phyloP scores from a whole-genome alignment of 352 stramenopile genomes.

The Globisporangium acanthophoron region DNA sequence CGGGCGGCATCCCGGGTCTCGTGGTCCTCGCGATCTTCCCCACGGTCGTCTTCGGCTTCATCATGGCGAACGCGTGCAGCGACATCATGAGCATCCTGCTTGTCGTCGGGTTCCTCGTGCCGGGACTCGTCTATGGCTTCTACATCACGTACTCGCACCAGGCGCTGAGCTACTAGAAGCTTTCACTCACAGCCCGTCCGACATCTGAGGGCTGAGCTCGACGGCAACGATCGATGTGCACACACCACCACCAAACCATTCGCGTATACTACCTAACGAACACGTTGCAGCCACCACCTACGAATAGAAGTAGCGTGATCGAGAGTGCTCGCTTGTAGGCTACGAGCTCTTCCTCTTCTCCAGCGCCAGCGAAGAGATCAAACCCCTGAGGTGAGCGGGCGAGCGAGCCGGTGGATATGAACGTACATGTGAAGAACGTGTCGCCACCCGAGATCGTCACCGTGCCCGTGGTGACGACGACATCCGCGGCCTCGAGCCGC shows the following conservation, averaged over 20 bases:
- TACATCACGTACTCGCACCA: background rate
- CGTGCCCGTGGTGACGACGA: background rate
- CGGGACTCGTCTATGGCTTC: conserved; percentile 8
- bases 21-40: conserved; percentile 18
- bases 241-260: too few relatives aligned
- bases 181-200: too few relatives aligned
- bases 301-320: too few relatives aligned
- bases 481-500: background rate
- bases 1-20: conserved; percentile 16
- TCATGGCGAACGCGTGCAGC: conserved; percentile 10
- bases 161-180: too few relatives aligned
- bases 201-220: too few relatives aligned
- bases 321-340: too few relatives aligned
- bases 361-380: background rate
- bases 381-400: background rate
- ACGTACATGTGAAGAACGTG: background rate
- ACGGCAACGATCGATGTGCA: too few relatives aligned
- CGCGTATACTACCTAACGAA: too few relatives aligned
- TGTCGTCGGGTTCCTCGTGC: conserved; percentile 9
- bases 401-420: too few relatives aligned
- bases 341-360: background rate
- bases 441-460: conserved; percentile 4
- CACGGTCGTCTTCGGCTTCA: conserved; percentile 12
- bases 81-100: conserved; percentile 8
- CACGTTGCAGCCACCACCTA: too few relatives aligned